phyloP scores from a whole-genome alignment of 305 asterid species.

The Fraxinus sp. region DNA sequence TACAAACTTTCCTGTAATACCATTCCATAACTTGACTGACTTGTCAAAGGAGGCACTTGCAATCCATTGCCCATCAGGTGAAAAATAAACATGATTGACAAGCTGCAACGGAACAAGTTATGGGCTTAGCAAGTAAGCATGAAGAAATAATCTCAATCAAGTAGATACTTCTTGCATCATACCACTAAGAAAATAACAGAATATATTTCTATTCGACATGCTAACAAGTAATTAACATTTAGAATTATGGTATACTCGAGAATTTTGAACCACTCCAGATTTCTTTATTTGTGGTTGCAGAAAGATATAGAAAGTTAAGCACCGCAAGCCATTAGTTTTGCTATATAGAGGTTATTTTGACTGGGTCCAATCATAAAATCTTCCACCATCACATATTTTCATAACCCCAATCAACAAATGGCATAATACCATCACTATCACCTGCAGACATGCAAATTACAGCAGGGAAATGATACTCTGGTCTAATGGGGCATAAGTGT shows the following conservation, averaged over 20 bases:
- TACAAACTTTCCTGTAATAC: constrained; percentile 78
- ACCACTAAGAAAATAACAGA: constrained; percentile 4
- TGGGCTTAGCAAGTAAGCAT: constrained; percentile 15
- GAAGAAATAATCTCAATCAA: constrained; percentile 1
- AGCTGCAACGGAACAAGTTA: constrained; percentile 49
- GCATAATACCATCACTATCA: neutral
- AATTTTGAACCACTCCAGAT: neutral
- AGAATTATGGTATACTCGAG: neutral
- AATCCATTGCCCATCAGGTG: constrained; percentile 94
- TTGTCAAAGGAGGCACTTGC: constrained; percentile 97
- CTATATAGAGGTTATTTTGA: neutral
- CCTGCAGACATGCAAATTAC: neutral
- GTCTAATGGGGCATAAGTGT: neutral
- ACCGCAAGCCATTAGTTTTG: constrained; percentile 5
- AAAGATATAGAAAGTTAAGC: neutral
- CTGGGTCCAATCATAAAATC: neutral
- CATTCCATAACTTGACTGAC: constrained; percentile 95
- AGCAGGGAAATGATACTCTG: neutral
- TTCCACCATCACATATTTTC: neutral
- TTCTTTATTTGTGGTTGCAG: neutral
- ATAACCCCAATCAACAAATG: neutral
- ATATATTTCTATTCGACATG: neutral
- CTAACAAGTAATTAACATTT: neutral
- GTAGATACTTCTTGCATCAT: neutral
- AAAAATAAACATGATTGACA: constrained; percentile 91